These are phyloP conservation scores for Yamadazyma triangularis DNA, from an alignment of 1,139 yeast species.

Conservation along the genomic window DNA sequence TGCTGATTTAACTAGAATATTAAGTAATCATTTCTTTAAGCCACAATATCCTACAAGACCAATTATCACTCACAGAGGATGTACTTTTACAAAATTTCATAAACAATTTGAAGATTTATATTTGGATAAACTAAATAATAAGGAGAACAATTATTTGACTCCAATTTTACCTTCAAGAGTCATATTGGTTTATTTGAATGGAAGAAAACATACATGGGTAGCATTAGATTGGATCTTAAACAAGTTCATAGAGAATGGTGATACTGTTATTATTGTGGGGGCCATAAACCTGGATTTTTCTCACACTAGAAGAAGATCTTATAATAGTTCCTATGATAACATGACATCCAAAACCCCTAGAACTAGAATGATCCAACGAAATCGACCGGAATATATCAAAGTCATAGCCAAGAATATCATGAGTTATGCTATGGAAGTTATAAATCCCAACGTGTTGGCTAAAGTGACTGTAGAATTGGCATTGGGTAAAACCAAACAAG, in stretches of 20 bases:
- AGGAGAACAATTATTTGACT: constrained; percentile 11
- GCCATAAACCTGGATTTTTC: constrained; percentile 20
- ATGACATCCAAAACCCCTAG: constrained; percentile 28
- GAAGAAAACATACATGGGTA: constrained; percentile 75
- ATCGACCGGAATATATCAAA: constrained; percentile 31
- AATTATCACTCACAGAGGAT: constrained; percentile 46
- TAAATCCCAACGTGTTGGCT: constrained; percentile 46
- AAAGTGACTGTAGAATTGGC: constrained; percentile 61
- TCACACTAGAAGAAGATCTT: constrained; percentile 5
- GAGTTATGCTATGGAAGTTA: constrained; percentile 42
- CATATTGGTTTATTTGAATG: constrained; percentile 61
- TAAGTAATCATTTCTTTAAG: constrained; percentile 2
- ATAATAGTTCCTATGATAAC: constrained; percentile 19
- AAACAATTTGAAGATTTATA: constrained; percentile 36
- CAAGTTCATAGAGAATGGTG: constrained; percentile 54
- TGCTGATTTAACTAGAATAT: constrained; percentile 8
- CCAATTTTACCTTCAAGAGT: constrained; percentile 51
- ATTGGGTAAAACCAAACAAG: constrained; percentile 54
- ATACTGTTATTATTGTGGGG: constrained; percentile 55
- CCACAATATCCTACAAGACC: constrained; percentile 48
- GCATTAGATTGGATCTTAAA: constrained; percentile 66
- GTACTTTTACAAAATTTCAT: constrained; percentile 47
- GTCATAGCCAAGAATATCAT: constrained; percentile 38
- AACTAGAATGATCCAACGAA: constrained; percentile 28
- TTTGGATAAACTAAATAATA: constrained; percentile 23